Base-by-base conservation (phyloP, 805 yeast species). In the Spathaspora sp. region DNA sequence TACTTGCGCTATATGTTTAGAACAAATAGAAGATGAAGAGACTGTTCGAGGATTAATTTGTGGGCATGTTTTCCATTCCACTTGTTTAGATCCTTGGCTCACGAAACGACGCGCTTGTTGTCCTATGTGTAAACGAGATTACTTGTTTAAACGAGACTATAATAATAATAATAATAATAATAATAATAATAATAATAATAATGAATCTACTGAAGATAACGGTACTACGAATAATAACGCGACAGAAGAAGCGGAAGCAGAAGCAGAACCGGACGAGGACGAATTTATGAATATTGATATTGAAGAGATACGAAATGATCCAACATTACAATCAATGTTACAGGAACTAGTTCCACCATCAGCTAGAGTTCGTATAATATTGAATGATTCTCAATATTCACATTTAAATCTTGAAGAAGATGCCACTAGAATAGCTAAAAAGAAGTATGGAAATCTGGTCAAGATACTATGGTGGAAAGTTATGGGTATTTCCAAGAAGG, bases 61-160 rank as follows among this genome's bases (percentile, higher is more conserved):
- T 69, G 90, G 91, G 2, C 96, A 89, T 66, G 90, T 86, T 2
- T 89, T 84, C 76, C 96, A 89, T 61, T 75, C 84, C 19, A 85
- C 78, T 16, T 89, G 96, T 67, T 77, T 89, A 49, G 90, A 86
- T 56, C 92, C 92, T 1, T 89, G 96, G 96, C 70, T 89, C 46
- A 83, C 82, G 2, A 79, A 80, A 55, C 73, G 93, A 57, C 77
- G 86, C 46, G 92, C 91, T 0, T 85, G 89, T 59, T 89, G 96
- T 63, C 96, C 96, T 8, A 82, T 85, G 74, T 89, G 96, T 67
- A 87, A 88, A 60, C 70, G 85, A 31, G 90, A 84, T 62, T 85
- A 83, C 62, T 70, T 46, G 48, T 52, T 42, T 29, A 52, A 49
- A 31, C 29, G 57, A 26, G 59, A 52, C 35, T 53, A 42, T 32